phyloP scores from a whole-genome alignment of 257 asterid species.

The Nicotiana obtusifolia region DNA sequence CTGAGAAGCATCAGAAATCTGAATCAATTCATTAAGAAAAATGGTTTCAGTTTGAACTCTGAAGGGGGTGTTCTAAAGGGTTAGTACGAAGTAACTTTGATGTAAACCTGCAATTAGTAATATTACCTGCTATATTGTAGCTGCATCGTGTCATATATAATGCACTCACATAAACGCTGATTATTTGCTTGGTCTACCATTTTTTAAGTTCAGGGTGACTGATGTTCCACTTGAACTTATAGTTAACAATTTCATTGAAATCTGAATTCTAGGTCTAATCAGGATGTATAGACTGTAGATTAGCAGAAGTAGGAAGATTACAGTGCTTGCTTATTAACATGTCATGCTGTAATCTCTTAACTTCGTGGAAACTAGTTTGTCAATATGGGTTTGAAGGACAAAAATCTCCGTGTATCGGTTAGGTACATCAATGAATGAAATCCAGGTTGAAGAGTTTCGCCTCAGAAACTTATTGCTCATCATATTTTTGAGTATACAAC shows the following conservation, averaged over 20 bases:
- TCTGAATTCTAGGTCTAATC: background rate
- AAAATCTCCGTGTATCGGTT: background rate
- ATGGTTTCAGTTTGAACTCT: conserved; percentile 78
- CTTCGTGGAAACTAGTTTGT: background rate
- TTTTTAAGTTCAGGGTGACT: background rate
- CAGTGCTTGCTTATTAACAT: background rate
- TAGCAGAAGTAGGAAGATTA: background rate
- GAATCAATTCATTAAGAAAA: conserved; percentile 71
- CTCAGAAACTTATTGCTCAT: background rate
- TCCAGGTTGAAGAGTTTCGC: background rate
- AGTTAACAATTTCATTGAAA: background rate
- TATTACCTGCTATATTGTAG: background rate
- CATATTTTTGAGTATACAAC: background rate
- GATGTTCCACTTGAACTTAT: background rate
- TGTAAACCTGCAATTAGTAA: background rate
- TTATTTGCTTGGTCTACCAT: background rate
- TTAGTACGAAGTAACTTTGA: conserved; percentile 24
- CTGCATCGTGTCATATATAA: background rate
- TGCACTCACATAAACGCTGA: background rate
- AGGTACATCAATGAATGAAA: background rate
- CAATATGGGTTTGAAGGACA: background rate
- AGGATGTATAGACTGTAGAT: too few relatives aligned
- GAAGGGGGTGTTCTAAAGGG: conserved; percentile 94
- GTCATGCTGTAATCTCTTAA: background rate
- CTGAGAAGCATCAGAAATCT: conserved; percentile 47